These are phyloP conservation scores for Cyclanthera cordifolia DNA, from an alignment of 306 rosid genomes.

Conservation along the genomic window DNA sequence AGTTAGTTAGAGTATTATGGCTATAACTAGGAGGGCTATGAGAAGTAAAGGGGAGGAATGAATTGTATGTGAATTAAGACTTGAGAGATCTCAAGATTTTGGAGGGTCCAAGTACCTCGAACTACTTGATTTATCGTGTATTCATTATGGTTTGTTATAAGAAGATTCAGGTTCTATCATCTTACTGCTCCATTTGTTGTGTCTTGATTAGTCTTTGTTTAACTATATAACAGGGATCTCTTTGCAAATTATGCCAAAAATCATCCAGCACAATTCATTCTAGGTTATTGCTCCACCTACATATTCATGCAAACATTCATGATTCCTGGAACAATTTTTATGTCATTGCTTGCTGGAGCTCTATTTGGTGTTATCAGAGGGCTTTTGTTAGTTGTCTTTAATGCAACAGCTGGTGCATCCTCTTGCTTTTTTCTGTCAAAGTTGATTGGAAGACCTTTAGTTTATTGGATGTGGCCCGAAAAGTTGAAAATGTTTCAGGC, in stretches of 20 bases:
- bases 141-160: too few relatives aligned
- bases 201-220: not conserved
- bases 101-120: too few relatives aligned
- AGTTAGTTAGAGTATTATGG: too few relatives aligned
- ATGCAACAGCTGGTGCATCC: slow-evolving; percentile 88
- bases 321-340: slow-evolving; percentile 96
- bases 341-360: slow-evolving; percentile 96
- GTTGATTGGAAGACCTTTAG: slow-evolving; percentile 86
- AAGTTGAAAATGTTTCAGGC: slow-evolving; percentile 79
- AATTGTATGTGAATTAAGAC: too few relatives aligned
- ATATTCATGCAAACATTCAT: slow-evolving; percentile 98
- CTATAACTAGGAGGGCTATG: too few relatives aligned
- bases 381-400: slow-evolving; percentile 66
- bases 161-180: too few relatives aligned
- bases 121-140: too few relatives aligned
- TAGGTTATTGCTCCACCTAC: slow-evolving; percentile 89
- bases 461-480: slow-evolving; percentile 90
- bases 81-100: too few relatives aligned
- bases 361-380: slow-evolving; percentile 86
- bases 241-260: slow-evolving; percentile 54
- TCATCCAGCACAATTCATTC: slow-evolving; percentile 67
- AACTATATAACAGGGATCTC: slow-evolving; percentile 37
- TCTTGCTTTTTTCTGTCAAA: slow-evolving; percentile 86
- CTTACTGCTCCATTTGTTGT: not conserved
- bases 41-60: too few relatives aligned